These are phyloP conservation scores for Rhodosorus marinus DNA, from an alignment of 23 red algal species.

Conservation along the genomic window DNA sequence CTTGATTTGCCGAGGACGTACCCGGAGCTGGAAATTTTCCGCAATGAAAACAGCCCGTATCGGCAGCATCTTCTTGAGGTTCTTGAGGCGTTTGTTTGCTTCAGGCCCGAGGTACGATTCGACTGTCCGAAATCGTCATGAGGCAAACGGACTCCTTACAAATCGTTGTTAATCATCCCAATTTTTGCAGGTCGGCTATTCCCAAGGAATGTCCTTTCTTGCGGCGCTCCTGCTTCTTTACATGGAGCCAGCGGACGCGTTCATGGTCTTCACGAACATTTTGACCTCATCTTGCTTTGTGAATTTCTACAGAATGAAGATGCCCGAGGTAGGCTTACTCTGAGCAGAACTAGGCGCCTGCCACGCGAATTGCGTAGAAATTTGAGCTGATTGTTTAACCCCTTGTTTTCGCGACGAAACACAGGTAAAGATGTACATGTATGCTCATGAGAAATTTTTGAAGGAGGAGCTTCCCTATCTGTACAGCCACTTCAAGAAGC, in stretches of 20 bases:
- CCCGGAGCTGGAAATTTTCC: constrained; percentile 86
- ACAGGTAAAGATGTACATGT: too few relatives aligned
- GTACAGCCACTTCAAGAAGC: constrained; percentile 40
- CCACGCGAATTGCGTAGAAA: too few relatives aligned
- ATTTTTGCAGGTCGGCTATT: constrained; percentile 91
- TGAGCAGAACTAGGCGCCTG: too few relatives aligned
- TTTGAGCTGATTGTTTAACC: too few relatives aligned
- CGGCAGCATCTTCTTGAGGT: constrained; percentile 51
- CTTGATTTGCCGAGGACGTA: constrained; percentile 89
- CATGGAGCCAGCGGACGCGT: constrained; percentile 76
- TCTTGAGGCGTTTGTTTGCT: constrained; percentile 75
- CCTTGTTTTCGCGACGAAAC: too few relatives aligned
- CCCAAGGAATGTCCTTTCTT: constrained; percentile 94
- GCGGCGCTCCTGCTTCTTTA: constrained; percentile 84
- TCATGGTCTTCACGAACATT: constrained; percentile 85
- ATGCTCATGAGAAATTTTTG: constrained; percentile 55
- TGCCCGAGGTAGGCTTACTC: constrained; percentile 82
- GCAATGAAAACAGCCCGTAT: constrained; percentile 53
- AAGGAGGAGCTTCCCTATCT: constrained; percentile 50
- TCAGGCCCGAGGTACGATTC: constrained; percentile 93
- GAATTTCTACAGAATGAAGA: constrained; percentile 88
- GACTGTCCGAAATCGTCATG: too few relatives aligned
- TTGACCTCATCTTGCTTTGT: constrained; percentile 63
- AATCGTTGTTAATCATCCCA: too few relatives aligned
- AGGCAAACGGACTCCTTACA: too few relatives aligned